These are phyloP conservation scores for Kwoniella shivajii DNA, from an alignment of 1,284 basidiomycete genomes.

Conservation along the genomic window DNA sequence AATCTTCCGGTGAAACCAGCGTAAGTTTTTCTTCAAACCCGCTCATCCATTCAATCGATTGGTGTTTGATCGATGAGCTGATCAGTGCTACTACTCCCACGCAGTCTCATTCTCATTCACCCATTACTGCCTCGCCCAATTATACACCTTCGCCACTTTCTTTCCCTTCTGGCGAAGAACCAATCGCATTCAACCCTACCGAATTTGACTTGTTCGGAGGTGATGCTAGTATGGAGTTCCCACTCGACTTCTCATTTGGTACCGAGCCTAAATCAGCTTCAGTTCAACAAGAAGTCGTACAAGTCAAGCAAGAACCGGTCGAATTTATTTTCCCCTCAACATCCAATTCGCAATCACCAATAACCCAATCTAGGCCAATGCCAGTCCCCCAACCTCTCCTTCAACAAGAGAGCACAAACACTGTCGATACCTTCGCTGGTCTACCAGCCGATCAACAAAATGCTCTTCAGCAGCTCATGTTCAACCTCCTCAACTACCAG, in stretches of 20 bases:
- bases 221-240: conserved; percentile 25
- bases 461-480: conserved; percentile 44
- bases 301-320: conserved; percentile 46
- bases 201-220: conserved; percentile 23
- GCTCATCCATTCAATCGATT: background rate
- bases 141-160: conserved; percentile 45
- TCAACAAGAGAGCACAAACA: conserved; percentile 3
- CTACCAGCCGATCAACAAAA: conserved; percentile 45
- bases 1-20: conserved; percentile 22
- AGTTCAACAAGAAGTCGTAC: conserved; percentile 15
- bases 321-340: conserved; percentile 24
- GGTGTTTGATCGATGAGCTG: conserved; percentile 5
- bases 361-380: conserved; percentile 13
- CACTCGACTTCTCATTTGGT: conserved; percentile 27
- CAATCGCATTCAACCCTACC: conserved; percentile 19
- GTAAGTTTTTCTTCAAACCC: conserved; percentile 29
- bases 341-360: conserved; percentile 8
- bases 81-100: background rate
- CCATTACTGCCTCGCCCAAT: conserved; percentile 45
- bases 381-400: conserved; percentile 4
- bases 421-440: conserved; percentile 13
- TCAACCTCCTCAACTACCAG: conserved; percentile 44
- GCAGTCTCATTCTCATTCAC: conserved; percentile 40
- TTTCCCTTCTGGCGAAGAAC: conserved; percentile 15
- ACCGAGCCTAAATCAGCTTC: conserved; percentile 27